Conservation (phyloP, 1,139 yeast species). For the Hansenula lynferdii region DNA sequence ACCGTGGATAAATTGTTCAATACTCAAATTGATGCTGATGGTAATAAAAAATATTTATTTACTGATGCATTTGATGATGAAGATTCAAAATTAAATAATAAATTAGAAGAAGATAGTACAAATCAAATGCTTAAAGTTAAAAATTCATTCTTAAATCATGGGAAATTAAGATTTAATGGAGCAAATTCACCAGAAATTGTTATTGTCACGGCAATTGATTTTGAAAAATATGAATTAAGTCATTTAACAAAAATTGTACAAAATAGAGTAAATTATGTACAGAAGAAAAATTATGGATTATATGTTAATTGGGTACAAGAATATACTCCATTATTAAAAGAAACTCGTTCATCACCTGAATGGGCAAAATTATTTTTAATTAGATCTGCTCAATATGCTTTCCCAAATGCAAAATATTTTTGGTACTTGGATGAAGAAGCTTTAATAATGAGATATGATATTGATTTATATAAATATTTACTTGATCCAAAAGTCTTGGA, state of each 20-base stretch:
- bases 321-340: slow-evolving; percentile 54
- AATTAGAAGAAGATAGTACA: slow-evolving; percentile 34
- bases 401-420: slow-evolving; percentile 78
- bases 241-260: slow-evolving; percentile 65
- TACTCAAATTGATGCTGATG: slow-evolving; percentile 35
- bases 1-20: slow-evolving; percentile 47
- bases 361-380: slow-evolving; percentile 59
- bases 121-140: slow-evolving; percentile 36
- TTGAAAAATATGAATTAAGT: slow-evolving; percentile 56
- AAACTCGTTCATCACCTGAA: slow-evolving; percentile 30
- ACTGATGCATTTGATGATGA: slow-evolving; percentile 35
- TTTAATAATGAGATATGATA: slow-evolving; percentile 59
- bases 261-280: slow-evolving; percentile 80
- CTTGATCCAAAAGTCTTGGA: slow-evolving; percentile 52
- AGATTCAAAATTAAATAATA: slow-evolving; percentile 34
- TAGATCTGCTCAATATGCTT: slow-evolving; percentile 83
- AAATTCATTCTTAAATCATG: slow-evolving; percentile 58
- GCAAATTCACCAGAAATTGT: slow-evolving; percentile 59
- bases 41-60: slow-evolving; percentile 39
- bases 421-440: slow-evolving; percentile 82
- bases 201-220: slow-evolving; percentile 79
- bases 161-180: slow-evolving; percentile 48
- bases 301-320: slow-evolving; percentile 84
- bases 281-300: slow-evolving; percentile 66
- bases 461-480: slow-evolving; percentile 53